Base-by-base conservation (phyloP, 768 basidiomycete genomes). In the Saitozyma sp. region DNA sequence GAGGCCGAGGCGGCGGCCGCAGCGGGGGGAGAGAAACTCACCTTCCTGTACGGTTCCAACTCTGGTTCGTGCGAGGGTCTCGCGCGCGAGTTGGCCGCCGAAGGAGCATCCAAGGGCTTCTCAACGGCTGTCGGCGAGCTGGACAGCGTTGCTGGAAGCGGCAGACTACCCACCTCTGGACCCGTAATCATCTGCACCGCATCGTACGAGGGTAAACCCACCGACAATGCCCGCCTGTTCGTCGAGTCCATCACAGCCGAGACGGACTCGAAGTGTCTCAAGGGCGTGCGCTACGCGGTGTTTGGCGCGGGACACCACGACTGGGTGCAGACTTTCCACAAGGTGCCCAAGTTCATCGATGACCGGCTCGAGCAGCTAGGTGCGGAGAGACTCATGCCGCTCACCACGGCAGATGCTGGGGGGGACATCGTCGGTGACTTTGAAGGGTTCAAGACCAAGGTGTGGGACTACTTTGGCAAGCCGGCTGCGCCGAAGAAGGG, bases 11-110 rank as follows among this genome's bases (percentile, higher is more conserved):
- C 45, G 13, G 45, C 45, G 11, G 45, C 45, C 2, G n/a, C 11
- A 17, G 13, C 11, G 45, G 45, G n/a, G 13, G 45, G 45, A 17
- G 13, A 11, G 13, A 46, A 46, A 17, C 45, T 46, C n/a, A 46
- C 45, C 2, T 13, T 46, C 45, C 45, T 46, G 13, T 46, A 46
- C 45, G 45, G 45, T 1, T 83, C 82, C 39, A 85, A 85, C 73
- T 81, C 83, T 8, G 84, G 84, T 9, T 82, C 83, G 0, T 84
- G 81, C 29, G 83, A 85, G 70, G 79, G 80, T 39, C 84, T 85
- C 59, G 83, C 84, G 13, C 81, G 83, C 69, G 69, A 83, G 29
- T 72, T 84, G 17, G 82, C 81, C 8, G 80, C 75, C 46, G 80
- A 80, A 49, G 83, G 82, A 13, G 11, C 45, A 17, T 46, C 45